phyloP scores from a whole-genome alignment of 1,284 basidiomycete species.

The Blastosporella zonata region DNA sequence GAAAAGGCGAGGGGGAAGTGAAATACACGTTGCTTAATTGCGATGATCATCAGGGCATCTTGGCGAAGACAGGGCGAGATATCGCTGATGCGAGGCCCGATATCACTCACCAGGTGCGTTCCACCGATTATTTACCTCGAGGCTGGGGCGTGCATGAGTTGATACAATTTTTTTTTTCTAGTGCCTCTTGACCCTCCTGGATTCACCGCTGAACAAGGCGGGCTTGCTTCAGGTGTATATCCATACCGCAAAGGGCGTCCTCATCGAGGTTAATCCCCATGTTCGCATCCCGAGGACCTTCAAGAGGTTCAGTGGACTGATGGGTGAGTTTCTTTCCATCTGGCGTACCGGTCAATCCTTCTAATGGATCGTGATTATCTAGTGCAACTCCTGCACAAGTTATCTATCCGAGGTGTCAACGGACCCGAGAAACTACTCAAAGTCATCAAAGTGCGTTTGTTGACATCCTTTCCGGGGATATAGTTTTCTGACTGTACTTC shows the following conservation, averaged over 20 bases:
- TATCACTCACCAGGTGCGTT: constrained; percentile 93
- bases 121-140: constrained; percentile 4
- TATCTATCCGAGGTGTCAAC: constrained; percentile 94
- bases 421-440: constrained; percentile 96
- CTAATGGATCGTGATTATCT: constrained; percentile 13
- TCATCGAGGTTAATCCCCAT: constrained; percentile 98
- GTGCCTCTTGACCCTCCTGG: constrained; percentile 95
- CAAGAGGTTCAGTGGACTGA: constrained; percentile 97
- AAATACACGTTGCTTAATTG: constrained; percentile 98
- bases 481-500: constrained; percentile 2
- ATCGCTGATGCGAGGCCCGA: constrained; percentile 98
- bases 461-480: constrained; percentile 6
- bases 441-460: constrained; percentile 73
- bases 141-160: background rate
- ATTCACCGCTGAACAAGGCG: constrained; percentile 98
- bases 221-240: constrained; percentile 97
- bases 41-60: constrained; percentile 98
- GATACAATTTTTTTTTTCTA: constrained; percentile 30
- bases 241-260: constrained; percentile 93
- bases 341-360: background rate
- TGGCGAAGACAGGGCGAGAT: constrained; percentile 96
- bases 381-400: constrained; percentile 97
- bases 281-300: constrained; percentile 98
- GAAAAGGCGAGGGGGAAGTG: constrained; percentile 67
- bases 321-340: constrained; percentile 64